Evolutionary conservation across 805 yeast species (phyloP).

Genomic region (Diddensiella caesifluorescens): DNA sequence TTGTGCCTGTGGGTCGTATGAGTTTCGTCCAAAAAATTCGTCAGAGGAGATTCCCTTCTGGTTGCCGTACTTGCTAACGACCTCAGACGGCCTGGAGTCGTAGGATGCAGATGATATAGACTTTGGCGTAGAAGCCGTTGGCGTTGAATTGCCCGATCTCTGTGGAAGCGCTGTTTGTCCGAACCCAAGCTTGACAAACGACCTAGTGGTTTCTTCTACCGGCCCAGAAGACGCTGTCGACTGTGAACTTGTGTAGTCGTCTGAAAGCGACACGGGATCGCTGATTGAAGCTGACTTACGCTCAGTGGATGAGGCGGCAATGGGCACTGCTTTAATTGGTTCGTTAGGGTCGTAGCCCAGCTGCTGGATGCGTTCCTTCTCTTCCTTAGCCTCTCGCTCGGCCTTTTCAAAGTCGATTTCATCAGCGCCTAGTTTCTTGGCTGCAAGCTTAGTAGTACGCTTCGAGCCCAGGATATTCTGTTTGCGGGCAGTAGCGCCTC

Average conservation of each 20-base stretch:
- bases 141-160: constrained; percentile 25
- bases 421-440: constrained; percentile 35
- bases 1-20: constrained; percentile 70
- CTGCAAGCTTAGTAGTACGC: constrained; percentile 29
- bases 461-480: constrained; percentile 30
- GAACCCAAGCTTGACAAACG: constrained; percentile 55
- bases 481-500: constrained; percentile 17
- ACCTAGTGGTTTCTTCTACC: constrained; percentile 18
- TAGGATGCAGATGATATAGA: constrained; percentile 15
- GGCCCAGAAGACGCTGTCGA: constrained; percentile 1
- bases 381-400: constrained; percentile 76
- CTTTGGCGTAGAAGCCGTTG: constrained; percentile 10
- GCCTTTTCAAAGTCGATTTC: constrained; percentile 59
- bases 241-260: not conserved
- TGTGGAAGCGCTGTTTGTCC: constrained; percentile 64
- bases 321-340: constrained; percentile 2
- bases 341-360: constrained; percentile 41
- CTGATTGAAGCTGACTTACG: constrained; percentile 4
- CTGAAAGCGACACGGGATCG: constrained; percentile 6
- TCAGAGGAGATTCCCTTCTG: constrained; percentile 97
- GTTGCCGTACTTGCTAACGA: constrained; percentile 59
- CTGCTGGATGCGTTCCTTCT: constrained; percentile 56
- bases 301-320: constrained; percentile 2
- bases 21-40: constrained; percentile 85
- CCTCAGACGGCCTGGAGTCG: constrained; percentile 23